Base-by-base conservation (phyloP, 2,329 filamentous ascomycete genomes). In the Zarea fungicola region DNA sequence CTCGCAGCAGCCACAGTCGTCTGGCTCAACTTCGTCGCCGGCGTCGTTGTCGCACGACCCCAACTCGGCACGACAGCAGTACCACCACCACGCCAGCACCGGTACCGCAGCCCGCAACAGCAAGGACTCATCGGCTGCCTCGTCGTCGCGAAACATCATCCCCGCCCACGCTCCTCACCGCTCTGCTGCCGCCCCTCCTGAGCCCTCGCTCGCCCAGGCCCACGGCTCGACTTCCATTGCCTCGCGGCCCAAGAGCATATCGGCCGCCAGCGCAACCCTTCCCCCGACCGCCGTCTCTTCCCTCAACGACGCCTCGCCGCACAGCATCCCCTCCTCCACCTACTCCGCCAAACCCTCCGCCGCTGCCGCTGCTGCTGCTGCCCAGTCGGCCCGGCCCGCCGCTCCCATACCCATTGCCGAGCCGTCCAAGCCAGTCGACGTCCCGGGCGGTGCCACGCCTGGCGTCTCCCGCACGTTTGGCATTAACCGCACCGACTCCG, bases 141-240 rank as follows among this genome's bases (percentile, higher is more conserved):
- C 71, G 25, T 46, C 45, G n/a, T 32, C 44, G 28, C 45, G 71
- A 65, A 75, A 77, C 59, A 76, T 77, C 60, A 75, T 79, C 60
- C 71, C 77, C 52, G 73, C 77, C 55, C 77, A 80, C 55, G 69
- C 73, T 54, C 69, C 73, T 52, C 76, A 78, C 56, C 73, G 77
- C 55, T 76, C 74, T 51, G 75, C 75, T 57, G 80, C 75, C 57
- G 80, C 77, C 48, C 79, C 80, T 42, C 81, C 81, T 51, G 81
- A 84, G 66, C 74, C 77, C 46, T 83, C 81, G 43, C 73, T 80
- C 54, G 75, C 80, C 55, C 78, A 81, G 64, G 80, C 80, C 43
- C 74, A 77, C 50, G 78, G 78, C 56, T 79, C 76, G 50, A 78
- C 75, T 53, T 70, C 70, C 53, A 68, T 70, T 60, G 67, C 65